These are phyloP conservation scores for Talaromyces sp. DNA, from an alignment of 2,329 filamentous ascomycete genomes.

Conservation along the genomic window DNA sequence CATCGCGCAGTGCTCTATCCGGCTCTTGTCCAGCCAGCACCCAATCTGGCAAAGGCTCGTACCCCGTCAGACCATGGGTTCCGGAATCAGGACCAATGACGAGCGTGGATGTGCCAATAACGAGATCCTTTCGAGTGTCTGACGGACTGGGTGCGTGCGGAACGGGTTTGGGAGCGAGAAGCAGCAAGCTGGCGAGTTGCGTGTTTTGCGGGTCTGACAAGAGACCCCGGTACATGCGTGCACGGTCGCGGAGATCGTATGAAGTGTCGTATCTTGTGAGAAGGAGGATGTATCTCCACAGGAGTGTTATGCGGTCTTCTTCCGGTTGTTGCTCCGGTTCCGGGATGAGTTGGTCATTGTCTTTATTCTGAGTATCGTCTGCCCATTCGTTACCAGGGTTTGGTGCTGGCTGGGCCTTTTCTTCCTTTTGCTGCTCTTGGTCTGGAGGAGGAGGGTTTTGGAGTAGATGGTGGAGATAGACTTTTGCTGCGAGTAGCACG, in stretches of 20 bases:
- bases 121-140: conserved; percentile 70
- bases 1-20: conserved; percentile 65
- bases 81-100: conserved; percentile 74
- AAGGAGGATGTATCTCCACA: conserved; percentile 81
- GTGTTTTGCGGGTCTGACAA: conserved; percentile 68
- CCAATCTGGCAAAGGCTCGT: conserved; percentile 78
- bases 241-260: conserved; percentile 88
- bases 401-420: not conserved
- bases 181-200: conserved; percentile 82
- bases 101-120: conserved; percentile 78
- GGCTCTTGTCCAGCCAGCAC: conserved; percentile 76
- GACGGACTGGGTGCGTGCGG: conserved; percentile 87
- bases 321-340: conserved; percentile 18
- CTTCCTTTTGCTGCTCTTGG: conserved; percentile 17
- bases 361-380: conserved; percentile 22
- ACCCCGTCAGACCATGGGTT: conserved; percentile 69
- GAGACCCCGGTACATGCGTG: conserved; percentile 80
- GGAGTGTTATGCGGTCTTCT: conserved; percentile 62
- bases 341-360: conserved; percentile 19
- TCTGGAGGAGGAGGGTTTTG: conserved; percentile 38
- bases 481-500: conserved; percentile 87
- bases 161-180: conserved; percentile 89
- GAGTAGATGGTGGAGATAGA: conserved; percentile 80
- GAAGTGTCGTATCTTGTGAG: conserved; percentile 90
- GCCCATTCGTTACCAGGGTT: conserved; percentile 28